phyloP scores from a whole-genome alignment of 2,329 filamentous ascomycete species.

The Ophiostoma perfectum region DNA sequence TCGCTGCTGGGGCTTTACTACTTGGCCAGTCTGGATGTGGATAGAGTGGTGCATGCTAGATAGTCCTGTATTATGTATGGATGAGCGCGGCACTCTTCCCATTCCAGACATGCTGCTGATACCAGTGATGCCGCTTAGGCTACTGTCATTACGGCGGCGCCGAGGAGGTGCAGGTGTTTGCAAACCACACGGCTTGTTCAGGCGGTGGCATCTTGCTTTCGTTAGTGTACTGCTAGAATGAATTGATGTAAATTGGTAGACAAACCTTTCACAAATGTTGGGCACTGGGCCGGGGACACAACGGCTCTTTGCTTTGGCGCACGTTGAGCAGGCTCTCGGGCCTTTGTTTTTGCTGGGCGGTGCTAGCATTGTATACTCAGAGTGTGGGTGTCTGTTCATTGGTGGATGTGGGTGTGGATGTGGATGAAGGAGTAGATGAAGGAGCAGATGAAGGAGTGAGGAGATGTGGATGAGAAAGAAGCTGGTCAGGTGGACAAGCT shows the following conservation, averaged over 20 bases:
- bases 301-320: conserved; percentile 10
- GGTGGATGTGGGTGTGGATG: too few species aligned
- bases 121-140: not conserved
- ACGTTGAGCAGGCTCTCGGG: not conserved
- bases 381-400: too few species aligned
- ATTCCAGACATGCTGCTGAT: not conserved
- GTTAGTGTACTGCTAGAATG: not conserved
- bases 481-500: too few species aligned
- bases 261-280: conserved; percentile 8
- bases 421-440: too few species aligned
- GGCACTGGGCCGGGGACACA: not conserved
- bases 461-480: too few species aligned
- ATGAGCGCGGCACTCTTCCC: not conserved
- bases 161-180: not conserved
- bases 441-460: too few species aligned
- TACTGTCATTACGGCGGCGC: not conserved
- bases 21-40: not conserved
- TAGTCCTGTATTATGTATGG: not conserved
- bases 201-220: not conserved
- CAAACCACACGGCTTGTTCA: not conserved
- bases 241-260: not conserved
- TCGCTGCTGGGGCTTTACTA: too few species aligned
- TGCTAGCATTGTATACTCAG: too few species aligned
- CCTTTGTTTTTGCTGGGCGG: not conserved
- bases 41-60: not conserved